phyloP scores from a whole-genome alignment of 352 stramenopile species.

The Globisporangium nagaii region DNA sequence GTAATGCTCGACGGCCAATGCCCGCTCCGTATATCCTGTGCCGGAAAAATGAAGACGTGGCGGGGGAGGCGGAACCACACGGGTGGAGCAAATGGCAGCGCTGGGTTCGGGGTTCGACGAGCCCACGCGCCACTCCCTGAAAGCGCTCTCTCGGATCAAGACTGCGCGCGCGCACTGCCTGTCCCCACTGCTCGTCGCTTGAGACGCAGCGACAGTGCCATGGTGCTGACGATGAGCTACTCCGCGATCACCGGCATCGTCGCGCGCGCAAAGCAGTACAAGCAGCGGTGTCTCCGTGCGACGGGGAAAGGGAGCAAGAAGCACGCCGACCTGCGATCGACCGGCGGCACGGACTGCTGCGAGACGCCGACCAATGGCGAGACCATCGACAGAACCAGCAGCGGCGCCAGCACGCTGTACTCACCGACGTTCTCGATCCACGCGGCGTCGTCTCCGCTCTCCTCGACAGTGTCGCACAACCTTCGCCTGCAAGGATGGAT shows the following conservation, averaged over 20 bases:
- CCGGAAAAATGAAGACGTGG: not conserved
- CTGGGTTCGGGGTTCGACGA: not conserved
- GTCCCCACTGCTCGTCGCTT: not conserved
- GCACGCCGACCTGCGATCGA: constrained; percentile 3
- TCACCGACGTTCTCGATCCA: constrained; percentile 2
- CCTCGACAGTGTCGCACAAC: constrained; percentile 12
- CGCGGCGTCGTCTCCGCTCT: not conserved
- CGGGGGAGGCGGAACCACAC: not conserved
- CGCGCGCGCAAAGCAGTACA: constrained; percentile 3
- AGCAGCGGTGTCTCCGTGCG: not conserved
- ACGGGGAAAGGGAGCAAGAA: constrained; percentile 7
- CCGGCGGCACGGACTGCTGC: not conserved
- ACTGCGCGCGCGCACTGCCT: constrained; percentile 1
- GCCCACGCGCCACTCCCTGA: not conserved
- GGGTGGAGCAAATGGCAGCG: not conserved
- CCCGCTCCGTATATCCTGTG: not conserved
- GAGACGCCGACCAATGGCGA: not conserved
- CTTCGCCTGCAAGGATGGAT: constrained; percentile 31
- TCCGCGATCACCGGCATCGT: constrained; percentile 3
- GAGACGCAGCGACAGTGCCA: not conserved
- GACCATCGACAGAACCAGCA: not conserved
- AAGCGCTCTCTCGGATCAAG: not conserved
- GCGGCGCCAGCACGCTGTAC: not conserved
- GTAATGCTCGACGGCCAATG: not conserved
- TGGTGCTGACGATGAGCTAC: constrained; percentile 15